Evolutionary conservation across 163 green algal genomes (phyloP).

Genomic region (Trebouxiophyceae sp.): DNA sequence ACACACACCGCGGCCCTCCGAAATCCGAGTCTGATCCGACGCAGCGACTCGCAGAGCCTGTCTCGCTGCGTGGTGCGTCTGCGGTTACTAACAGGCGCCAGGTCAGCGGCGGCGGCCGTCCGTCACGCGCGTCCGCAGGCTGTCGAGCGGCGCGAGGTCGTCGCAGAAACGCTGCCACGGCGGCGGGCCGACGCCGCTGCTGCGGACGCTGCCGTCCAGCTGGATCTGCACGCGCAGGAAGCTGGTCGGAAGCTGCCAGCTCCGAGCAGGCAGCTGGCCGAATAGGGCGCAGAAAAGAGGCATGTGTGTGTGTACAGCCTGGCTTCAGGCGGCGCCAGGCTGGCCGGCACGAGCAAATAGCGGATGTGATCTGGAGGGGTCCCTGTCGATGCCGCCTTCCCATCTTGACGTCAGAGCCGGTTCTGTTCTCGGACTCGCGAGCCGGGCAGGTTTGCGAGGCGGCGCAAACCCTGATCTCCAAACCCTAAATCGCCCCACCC

Average conservation of each 20-base stretch:
- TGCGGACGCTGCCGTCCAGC: constrained; percentile 77
- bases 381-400: too few relatives aligned
- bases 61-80: too few relatives aligned
- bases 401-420: too few relatives aligned
- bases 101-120: too few relatives aligned
- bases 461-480: not conserved
- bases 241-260: too few relatives aligned
- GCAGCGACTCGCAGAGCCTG: too few relatives aligned
- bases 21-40: too few relatives aligned
- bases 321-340: not conserved
- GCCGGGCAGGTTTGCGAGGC: not conserved
- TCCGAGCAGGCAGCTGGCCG: too few relatives aligned
- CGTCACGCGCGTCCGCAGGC: constrained; percentile 61
- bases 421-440: not conserved
- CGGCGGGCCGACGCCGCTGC: constrained; percentile 56
- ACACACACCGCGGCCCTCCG: too few relatives aligned
- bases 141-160: constrained; percentile 60
- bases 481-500: not conserved
- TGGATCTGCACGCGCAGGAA: constrained; percentile 9
- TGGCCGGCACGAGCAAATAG: not conserved
- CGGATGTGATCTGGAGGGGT: too few relatives aligned
- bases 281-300: too few relatives aligned
- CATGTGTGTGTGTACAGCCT: not conserved
- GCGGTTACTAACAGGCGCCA: too few relatives aligned
- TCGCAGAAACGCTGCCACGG: constrained; percentile 60